phyloP scores from a whole-genome alignment of 2,329 filamentous ascomycete species.

The Microthyrium microscopicum region DNA sequence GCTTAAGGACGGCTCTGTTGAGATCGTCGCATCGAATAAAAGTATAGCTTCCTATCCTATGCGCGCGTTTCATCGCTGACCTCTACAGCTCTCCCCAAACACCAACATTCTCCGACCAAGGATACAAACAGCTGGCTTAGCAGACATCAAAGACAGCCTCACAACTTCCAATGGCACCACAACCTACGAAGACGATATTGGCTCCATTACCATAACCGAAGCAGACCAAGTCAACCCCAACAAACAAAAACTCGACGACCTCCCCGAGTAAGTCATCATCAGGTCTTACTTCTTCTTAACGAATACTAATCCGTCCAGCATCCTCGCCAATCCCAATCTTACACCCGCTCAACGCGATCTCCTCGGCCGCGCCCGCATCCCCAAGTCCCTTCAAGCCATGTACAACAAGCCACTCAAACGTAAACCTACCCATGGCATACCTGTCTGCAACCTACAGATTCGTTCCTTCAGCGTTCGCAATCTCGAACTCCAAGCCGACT shows the following conservation, averaged over 20 bases:
- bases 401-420: slow-evolving; percentile 74
- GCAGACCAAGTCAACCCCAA: slow-evolving; percentile 15
- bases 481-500: slow-evolving; percentile 87
- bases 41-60: too few relatives aligned
- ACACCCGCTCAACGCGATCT: too few relatives aligned
- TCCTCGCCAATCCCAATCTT: too few relatives aligned
- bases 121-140: slow-evolving; percentile 2
- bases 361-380: slow-evolving; percentile 42
- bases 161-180: too few relatives aligned
- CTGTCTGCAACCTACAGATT: slow-evolving; percentile 78
- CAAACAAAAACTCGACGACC: slow-evolving; percentile 16
- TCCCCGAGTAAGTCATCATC: too few relatives aligned
- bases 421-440: slow-evolving; percentile 56
- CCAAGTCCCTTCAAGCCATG: slow-evolving; percentile 67
- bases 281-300: too few relatives aligned
- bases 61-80: background rate
- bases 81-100: background rate
- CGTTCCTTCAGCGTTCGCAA: slow-evolving; percentile 83
- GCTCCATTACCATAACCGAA: too few relatives aligned
- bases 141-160: background rate
- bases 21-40: slow-evolving; percentile 26
- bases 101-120: background rate
- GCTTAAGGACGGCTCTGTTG: slow-evolving; percentile 26
- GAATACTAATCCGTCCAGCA: too few relatives aligned
- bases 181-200: too few relatives aligned